Base-by-base conservation (phyloP, 345 rosid genomes). In the Streptanthus diversifolius region DNA sequence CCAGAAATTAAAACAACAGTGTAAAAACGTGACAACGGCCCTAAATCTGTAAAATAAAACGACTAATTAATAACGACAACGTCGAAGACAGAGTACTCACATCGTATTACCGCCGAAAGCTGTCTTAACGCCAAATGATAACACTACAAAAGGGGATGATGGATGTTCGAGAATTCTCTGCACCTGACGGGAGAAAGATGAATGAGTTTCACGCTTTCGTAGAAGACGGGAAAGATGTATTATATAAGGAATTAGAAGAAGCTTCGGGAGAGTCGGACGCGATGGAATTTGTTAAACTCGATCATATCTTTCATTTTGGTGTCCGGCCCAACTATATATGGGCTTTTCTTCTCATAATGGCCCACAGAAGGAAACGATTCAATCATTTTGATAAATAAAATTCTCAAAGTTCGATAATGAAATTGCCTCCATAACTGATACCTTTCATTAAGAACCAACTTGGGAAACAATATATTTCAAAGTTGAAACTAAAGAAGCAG, bases 251-350 rank as follows among this genome's bases (percentile, higher is more conserved):
- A 45, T 29, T 4, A 33, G 14, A 68, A 21, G 93, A 90, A 86
- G 87, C 64, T 88, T 90, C 91, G 79, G 70, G 90, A 86, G 77
- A 54, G 2, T 53, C 85, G 90, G 90, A 83, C 81, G 78, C 65
- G 62, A 80, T 30, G 21, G 18, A 13, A 5, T 8, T 33, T 45
- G 0, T 70, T 18, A 63, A 85, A 65, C 79, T 68, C 59, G 7
- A 47, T 72, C 41, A 6, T 64, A 80, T 78, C 24, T 48, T 32
- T 43, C 19, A 3, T 55, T 73, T 40, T 68, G 0, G 14, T 10
- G 55, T 51, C 79, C 69, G 48, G 63, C 74, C 73, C 54, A 74
- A 3, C 58, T 30, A 63, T 37, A 8, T 19, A 48, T 4, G 32
- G 32, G 3, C 10, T 29, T 67, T 30, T 1, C 29, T 30, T 12